Evolutionary conservation across 352 stramenopile species (phyloP), one percentile per base, ranked within the genome.

Genomic region (Globisporangium perplexum): DNA sequence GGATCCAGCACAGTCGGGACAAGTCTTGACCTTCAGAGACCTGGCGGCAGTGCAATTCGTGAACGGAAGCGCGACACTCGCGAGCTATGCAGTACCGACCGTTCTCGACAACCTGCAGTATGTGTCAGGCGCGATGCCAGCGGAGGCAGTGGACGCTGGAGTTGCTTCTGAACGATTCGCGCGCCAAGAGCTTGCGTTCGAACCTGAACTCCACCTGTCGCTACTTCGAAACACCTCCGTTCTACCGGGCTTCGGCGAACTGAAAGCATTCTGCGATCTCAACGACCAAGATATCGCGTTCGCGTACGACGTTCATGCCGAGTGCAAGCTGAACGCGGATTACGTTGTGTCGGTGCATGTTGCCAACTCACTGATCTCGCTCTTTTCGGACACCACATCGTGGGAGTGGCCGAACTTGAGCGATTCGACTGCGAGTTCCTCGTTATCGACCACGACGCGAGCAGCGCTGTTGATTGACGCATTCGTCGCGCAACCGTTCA

Each of bases 401-500:
- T 68, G 68, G 65, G 46, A 33, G n/a, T 74, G 70, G 70, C 45
- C 60, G 6, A 54, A 51, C 6, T 24, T 24, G 18, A 62, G 6
- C 26, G 56, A 38, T 2, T 33, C 30, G 3, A 33, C 35, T 30
- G 17, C 18, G 31, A 44, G 35, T n/a, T 64, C 63, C 7, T 18
- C 58, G 10, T 22, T 66, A 2, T 30, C 60, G 7, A 50, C 7
- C 4, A 63, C 66, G 6, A 68, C 63, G 18, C 59, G 72, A 51
- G 60, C 48, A 4, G 66, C 70, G 1, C 31, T 88, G 38, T 14
- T 88, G 26, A 53, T 86, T 33, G 69, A 88, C 33, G 68, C 68
- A 0, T 83, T 86, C 26, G 48, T 86, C 11, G 68, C 58, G 1
- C 74, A 84, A 41, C 77, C 77, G 8, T 83, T 84, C 24, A 23